phyloP scores from a whole-genome alignment of 768 basidiomycete genomes.

The Mycena floridula region DNA sequence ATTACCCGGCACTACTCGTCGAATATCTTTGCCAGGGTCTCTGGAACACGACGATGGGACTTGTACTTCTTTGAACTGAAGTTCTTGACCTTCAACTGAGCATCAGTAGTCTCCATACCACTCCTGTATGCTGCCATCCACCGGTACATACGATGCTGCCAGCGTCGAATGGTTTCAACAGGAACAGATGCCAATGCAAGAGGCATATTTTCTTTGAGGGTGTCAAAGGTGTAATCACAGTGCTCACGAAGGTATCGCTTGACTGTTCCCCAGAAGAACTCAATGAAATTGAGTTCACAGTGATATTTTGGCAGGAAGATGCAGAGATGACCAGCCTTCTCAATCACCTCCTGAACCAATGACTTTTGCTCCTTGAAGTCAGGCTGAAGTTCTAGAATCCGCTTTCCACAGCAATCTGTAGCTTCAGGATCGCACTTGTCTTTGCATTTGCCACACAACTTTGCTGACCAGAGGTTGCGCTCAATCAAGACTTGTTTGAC shows the following conservation, averaged over 20 bases:
- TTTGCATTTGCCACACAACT: conserved; percentile 9
- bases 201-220: conserved; percentile 18
- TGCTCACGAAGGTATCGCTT: conserved; percentile 16
- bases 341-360: too few species aligned
- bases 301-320: conserved; percentile 21
- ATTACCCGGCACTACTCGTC: neutral
- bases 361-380: conserved; percentile 21
- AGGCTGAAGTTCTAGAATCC: conserved; percentile 17
- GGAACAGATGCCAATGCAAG: conserved; percentile 14
- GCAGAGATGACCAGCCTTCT: conserved; percentile 19
- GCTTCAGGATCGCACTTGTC: neutral
- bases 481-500: conserved; percentile 21
- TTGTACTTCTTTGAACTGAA: conserved; percentile 13
- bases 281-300: too few species aligned
- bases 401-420: conserved; percentile 18
- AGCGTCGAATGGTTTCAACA: conserved; percentile 10
- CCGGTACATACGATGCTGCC: conserved; percentile 11
- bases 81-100: conserved; percentile 9
- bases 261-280: too few species aligned
- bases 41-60: conserved; percentile 6
- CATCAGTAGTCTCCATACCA: conserved; percentile 9
- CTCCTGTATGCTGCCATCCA: conserved; percentile 14
- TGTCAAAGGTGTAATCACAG: too few species aligned
- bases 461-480: conserved; percentile 10
- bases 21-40: conserved; percentile 1